phyloP scores from a whole-genome alignment of 139 green algal genomes.

The Protoeuglena noctilucae region DNA sequence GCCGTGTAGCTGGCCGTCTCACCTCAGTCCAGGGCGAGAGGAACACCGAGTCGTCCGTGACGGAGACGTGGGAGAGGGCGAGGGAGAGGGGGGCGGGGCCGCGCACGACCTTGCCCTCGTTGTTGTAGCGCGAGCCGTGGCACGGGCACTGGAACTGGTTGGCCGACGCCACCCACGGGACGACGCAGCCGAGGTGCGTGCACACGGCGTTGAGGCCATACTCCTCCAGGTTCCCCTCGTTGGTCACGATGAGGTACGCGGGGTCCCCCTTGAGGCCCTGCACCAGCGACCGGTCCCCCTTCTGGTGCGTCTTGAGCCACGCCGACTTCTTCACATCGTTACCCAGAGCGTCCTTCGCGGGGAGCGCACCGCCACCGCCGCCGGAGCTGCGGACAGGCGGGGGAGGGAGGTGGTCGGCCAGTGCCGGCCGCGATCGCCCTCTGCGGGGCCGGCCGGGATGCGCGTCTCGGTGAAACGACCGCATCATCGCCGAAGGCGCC shows the following conservation, averaged over 20 bases:
- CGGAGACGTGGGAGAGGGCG: slow-evolving; percentile 73
- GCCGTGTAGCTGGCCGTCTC: too few relatives aligned
- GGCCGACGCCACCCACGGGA: slow-evolving; percentile 71
- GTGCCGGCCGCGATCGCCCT: too few relatives aligned
- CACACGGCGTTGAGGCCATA: slow-evolving; percentile 97
- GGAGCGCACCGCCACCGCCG: slow-evolving; percentile 44
- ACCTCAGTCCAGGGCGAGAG: slow-evolving; percentile 75
- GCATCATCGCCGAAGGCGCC: too few relatives aligned
- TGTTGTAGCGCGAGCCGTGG: slow-evolving; percentile 98
- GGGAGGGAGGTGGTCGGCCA: too few relatives aligned
- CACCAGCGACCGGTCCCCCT: slow-evolving; percentile 60
- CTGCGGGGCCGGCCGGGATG: too few relatives aligned
- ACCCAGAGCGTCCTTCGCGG: slow-evolving; percentile 89
- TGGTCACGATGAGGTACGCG: slow-evolving; percentile 91
- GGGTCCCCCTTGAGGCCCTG: slow-evolving; percentile 97
- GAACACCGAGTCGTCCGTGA: slow-evolving; percentile 63
- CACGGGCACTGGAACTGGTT: slow-evolving; percentile 99
- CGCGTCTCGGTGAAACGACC: too few relatives aligned
- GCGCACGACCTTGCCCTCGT: slow-evolving; percentile 81
- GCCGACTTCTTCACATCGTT: slow-evolving; percentile 64
- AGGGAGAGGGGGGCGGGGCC: slow-evolving; percentile 88
- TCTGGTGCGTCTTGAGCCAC: slow-evolving; percentile 77
- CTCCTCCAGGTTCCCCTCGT: slow-evolving; percentile 60
- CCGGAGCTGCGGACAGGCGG: too few relatives aligned
- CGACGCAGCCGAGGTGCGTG: slow-evolving; percentile 98